Evolutionary conservation across 2,329 filamentous ascomycete species (phyloP), one percentile per base, ranked within the genome.

Genomic region (Penicillium sp.): DNA sequence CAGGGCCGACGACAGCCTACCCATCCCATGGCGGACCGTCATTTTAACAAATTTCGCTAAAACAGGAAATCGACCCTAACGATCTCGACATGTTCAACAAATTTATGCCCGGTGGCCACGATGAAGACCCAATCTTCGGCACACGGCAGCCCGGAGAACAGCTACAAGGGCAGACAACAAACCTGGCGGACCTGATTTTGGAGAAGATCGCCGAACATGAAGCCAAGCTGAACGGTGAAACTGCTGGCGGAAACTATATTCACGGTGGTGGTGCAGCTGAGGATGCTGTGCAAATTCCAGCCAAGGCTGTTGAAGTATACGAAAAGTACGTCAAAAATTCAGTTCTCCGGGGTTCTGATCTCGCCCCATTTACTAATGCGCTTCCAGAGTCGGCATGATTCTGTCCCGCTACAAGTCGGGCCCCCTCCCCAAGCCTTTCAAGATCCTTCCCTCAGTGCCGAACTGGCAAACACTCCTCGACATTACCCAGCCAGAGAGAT

Each of bases 371-470:
- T 48, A 60, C 39, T 27, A 34, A 37, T 25, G 54, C 3, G 18
- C 6, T 5, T 43, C 39, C 43, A 89, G 84, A 73, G 84, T 95
- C 59, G 91, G 90, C 51, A 77, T 90, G 57, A 85, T 97, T 51
- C 79, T 98, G 50, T 90, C 88, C 26, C 83, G 91, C 55, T 97
- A 95, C 76, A 95, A 95, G 72, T 91, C 87, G 11, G 93, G 93
- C n/a, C 91, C 91, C 57, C 79, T 98, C 29, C 93, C 93, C 18
- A 98, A 98, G 71, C 91, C 91, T 0, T 95, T 98, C 78, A 97
- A 97, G 72, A 90, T 97, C 55, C 79, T 98, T 7, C 93, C 93
- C 2, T 90, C 90, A 0, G 82, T 97, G 11, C 90, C 90, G 6
- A 83, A 93, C 61, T 97, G 90, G 90, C 88, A 93, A 65, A 86